These are phyloP conservation scores for Intubia oerlemansii DNA, from an alignment of 2,329 filamentous ascomycete species.

Conservation along the genomic window DNA sequence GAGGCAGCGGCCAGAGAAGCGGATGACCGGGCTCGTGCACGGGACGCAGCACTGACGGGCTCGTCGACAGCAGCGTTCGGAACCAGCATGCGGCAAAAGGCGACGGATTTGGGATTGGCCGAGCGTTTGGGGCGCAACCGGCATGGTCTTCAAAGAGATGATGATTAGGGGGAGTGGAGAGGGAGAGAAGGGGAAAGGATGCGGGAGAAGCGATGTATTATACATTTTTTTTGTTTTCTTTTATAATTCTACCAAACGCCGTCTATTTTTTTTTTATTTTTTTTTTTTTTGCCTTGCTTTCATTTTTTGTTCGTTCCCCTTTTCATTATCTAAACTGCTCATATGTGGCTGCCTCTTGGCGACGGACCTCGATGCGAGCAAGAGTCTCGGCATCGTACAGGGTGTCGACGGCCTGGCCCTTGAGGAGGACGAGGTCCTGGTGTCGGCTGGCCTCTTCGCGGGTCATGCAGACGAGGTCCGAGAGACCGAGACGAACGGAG, in stretches of 20 bases:
- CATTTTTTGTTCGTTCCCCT: background rate
- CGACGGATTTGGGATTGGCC: conserved; percentile 26
- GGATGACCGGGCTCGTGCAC: conserved; percentile 40
- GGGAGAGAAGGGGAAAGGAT: too few species aligned
- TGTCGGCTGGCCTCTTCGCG: conserved; percentile 72
- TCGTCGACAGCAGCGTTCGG: conserved; percentile 26
- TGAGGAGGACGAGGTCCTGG: conserved; percentile 58
- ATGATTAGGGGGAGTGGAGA: too few species aligned
- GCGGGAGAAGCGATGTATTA: too few species aligned
- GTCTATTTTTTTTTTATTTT: background rate
- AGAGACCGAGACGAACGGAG: conserved; percentile 42
- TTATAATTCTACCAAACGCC: too few species aligned
- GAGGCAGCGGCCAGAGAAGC: conserved; percentile 43
- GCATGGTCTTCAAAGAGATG: conserved; percentile 23
- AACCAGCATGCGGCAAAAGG: conserved; percentile 38
- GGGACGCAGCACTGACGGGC: conserved; percentile 14
- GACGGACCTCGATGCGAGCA: conserved; percentile 41
- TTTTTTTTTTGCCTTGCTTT: background rate
- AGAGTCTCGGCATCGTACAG: conserved; percentile 53
- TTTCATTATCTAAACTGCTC: conserved; percentile 15
- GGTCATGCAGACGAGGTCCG: conserved; percentile 74
- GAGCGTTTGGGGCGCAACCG: conserved; percentile 28
- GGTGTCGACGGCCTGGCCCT: conserved; percentile 42
- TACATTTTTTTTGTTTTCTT: too few species aligned
- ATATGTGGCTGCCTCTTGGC: conserved; percentile 43